Conservation (phyloP, 177 flowering plant species). For the Vitis hybrid region DNA sequence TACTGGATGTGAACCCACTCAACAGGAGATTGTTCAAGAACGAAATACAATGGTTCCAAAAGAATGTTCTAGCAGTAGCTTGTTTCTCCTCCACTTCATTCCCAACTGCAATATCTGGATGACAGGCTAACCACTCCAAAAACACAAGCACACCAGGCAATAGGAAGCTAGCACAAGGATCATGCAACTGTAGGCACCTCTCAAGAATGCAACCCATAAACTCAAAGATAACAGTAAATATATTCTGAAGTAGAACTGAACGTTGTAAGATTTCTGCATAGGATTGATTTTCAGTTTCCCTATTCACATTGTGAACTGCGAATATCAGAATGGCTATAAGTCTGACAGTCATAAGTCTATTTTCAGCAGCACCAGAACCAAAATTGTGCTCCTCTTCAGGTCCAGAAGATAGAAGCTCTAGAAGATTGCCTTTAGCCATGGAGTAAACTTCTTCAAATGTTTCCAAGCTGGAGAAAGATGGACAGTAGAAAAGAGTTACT, state of each 20-base stretch:
- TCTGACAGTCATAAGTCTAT: constrained; percentile 64
- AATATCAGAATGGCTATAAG: constrained; percentile 74
- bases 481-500: neutral
- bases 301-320: constrained; percentile 70
- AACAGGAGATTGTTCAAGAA: constrained; percentile 71
- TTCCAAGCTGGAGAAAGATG: constrained; percentile 61
- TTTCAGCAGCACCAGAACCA: constrained; percentile 72
- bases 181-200: constrained; percentile 59
- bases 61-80: constrained; percentile 53
- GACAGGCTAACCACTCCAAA: constrained; percentile 93
- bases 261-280: constrained; percentile 96
- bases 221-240: constrained; percentile 74
- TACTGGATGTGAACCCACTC: constrained; percentile 34
- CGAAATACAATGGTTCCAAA: constrained; percentile 71
- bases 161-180: constrained; percentile 68
- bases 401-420: constrained; percentile 75
- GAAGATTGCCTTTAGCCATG: constrained; percentile 46
- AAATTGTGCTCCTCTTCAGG: constrained; percentile 67
- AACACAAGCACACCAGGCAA: constrained; percentile 85
- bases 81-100: constrained; percentile 72
- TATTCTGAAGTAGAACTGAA: constrained; percentile 77
- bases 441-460: constrained; percentile 76
- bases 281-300: constrained; percentile 73
- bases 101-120: constrained; percentile 62
- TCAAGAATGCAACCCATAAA: constrained; percentile 65